Base-by-base conservation (phyloP, 495 filamentous ascomycete genomes). In the Filosporella fistucella region DNA sequence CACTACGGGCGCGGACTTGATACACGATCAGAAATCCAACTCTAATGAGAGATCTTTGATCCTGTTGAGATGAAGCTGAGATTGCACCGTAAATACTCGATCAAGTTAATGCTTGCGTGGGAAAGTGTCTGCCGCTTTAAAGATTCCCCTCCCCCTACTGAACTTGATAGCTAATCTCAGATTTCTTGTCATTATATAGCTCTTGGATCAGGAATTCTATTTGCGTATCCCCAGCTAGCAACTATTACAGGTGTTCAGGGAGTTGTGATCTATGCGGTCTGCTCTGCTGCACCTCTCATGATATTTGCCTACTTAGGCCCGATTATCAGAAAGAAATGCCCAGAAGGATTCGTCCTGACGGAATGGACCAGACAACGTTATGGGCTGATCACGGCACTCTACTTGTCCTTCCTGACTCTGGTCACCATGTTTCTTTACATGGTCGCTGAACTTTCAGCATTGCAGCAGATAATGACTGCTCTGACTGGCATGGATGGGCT, bases 41-140 rank as follows among this genome's bases (percentile, higher is more conserved):
- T 65, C 54, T 37, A 17, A 12, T 36, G 47, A 55, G 55, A 58
- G 49, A 59, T 54, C 21, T 54, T 21, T 58, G 28, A 35, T 38
- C 45, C 45, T 45, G 40, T 48, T 29, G 20, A 74, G 63, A 77
- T 64, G 78, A 87, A 77, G 85, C 85, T 89, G 85, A 89, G 85
- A 89, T 80, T 78, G 81, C 76, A 89, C 85, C 86, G 84, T 88
- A 69, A 83, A 77, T 75, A 89, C 86, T 88, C 86, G 86, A 89
- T 84, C 86, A 89, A 89, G 85, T 83, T 88, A 89, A 89, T 85
- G 80, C 86, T 89, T 89, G 85, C 85, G 86, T 88, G 86, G 78
- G 85, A 81, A 89, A 86, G 84, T 56, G 89, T 85, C 82, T 89
- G 86, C 85, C 86, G 84, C 84, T 83, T 53, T 34, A 29, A 56